Evolutionary conservation across 2,329 filamentous ascomycete species (phyloP), one percentile per base, ranked within the genome.

Genomic region (Colletotrichum magnum): DNA sequence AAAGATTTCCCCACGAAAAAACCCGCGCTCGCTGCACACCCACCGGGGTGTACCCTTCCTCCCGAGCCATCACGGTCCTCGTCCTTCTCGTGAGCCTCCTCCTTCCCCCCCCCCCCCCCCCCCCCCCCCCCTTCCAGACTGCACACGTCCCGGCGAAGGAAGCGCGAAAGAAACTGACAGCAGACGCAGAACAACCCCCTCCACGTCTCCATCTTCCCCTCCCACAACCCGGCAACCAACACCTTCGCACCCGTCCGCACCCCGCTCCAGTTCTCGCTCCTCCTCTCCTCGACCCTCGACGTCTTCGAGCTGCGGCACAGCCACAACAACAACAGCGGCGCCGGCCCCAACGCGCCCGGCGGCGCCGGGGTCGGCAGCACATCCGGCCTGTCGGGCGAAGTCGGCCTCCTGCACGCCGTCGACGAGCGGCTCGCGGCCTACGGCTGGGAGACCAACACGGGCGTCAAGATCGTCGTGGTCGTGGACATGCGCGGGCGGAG

Each of bases 361-460:
- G 56, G 28, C 24, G 62, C 57, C 9, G 64, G 51, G 3, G 45
- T 56, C 2, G 52, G 57, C 26, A 60, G 51, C 10, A 80, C 80
- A 52, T 80, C 81, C 28, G 84, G 84, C 9, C 81, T 89, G 51
- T 93, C 94, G 58, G 94, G 96, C 74, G 95, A 98, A 79, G 92
- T 96, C 73, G 95, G 96, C 36, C 88, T 98, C 13, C 87, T 99
- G 58, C 95, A 98, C 82, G 94, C 95, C 68, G 87, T 98, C 69
- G 96, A 98, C 83, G 95, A 99, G 83, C 89, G 95, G 28, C 87
- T 98, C 54, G 94, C 95, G 43, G 93, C 94, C 73, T 99, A 98
- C 83, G 96, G 96, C 75, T 98, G 94, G 90, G 89, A 98, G 81
- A 98, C 96, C 65, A 98, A 97, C 81, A 98, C 96, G 28, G 94